Evolutionary conservation across 176 grass and related monocot genomes (phyloP), one percentile per base, ranked within the genome.

Genomic region (Stipa capillata): DNA sequence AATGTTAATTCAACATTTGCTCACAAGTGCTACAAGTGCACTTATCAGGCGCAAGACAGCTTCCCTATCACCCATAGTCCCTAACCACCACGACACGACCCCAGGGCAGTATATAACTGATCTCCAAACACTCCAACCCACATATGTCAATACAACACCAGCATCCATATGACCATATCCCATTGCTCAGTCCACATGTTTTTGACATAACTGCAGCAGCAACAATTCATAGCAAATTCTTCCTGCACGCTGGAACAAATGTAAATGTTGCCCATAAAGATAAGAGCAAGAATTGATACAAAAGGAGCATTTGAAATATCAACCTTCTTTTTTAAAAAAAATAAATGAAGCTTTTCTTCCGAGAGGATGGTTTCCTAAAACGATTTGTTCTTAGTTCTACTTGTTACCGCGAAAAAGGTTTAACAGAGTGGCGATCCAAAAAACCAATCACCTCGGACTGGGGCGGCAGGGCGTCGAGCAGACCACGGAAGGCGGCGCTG

Each of bases 401-500:
- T n/a, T n/a, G n/a, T 43, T 43, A 67, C 65, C 11, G 10, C 10
- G 65, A 37, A 15, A 17, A 28, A 44, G 4, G 18, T 53, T 18
- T 37, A 23, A 18, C 37, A 56, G 66, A 44, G 29, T 4, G 72
- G 16, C 32, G 3, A 67, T 68, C 12, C 18, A 48, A 1, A 16
- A 59, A 51, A 25, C 4, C 31, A 8, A 48, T 66, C 57, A 90
- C 88, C 90, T 92, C 85, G 23, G 82, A 73, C 80, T 74, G 85
- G 62, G 88, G 67, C 14, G 23, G 8, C 63, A 82, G 88, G 40
- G 35, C 47, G 18, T 61, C 72, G 45, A 88, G 85, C 45, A 90
- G 27, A 20, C 65, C 75, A 12, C 79, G 58, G 82, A 97, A 97
- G 42, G 87, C 72, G 7, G 49, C 66, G 57, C 92, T 97, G 67